Evolutionary conservation across 2,329 filamentous ascomycete genomes (phyloP).

Genomic region (Boeremia exigua): DNA sequence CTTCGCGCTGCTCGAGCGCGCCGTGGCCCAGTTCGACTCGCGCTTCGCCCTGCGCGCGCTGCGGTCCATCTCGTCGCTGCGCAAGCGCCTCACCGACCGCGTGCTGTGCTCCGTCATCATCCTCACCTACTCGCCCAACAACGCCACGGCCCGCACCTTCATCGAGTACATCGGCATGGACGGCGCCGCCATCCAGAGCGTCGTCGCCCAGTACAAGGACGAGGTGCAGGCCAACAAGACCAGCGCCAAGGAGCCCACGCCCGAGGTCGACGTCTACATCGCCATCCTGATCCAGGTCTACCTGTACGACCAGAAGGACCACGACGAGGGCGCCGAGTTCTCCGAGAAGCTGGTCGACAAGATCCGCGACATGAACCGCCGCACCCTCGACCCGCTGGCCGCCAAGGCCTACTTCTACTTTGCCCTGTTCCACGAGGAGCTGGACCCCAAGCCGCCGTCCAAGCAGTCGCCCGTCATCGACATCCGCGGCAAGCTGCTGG

Average conservation of each 20-base stretch:
- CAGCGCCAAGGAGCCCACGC: slow-evolving; percentile 75
- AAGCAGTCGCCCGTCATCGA: slow-evolving; percentile 85
- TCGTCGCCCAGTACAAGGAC: slow-evolving; percentile 65
- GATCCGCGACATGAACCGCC: slow-evolving; percentile 87
- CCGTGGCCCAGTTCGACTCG: slow-evolving; percentile 90
- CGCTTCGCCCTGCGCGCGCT: slow-evolving; percentile 94
- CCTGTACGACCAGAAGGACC: slow-evolving; percentile 84
- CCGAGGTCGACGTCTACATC: slow-evolving; percentile 88
- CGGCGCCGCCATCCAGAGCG: slow-evolving; percentile 66
- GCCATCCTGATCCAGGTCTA: slow-evolving; percentile 83
- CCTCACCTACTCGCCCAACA: slow-evolving; percentile 76
- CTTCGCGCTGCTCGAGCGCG: slow-evolving; percentile 88
- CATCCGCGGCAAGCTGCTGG: slow-evolving; percentile 84
- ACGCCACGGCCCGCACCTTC: slow-evolving; percentile 71
- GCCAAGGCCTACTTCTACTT: slow-evolving; percentile 99
- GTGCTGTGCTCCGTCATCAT: slow-evolving; percentile 81
- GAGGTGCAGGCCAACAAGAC: slow-evolving; percentile 66
- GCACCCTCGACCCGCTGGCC: slow-evolving; percentile 90
- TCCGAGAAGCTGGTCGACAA: slow-evolving; percentile 83
- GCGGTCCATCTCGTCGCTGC: slow-evolving; percentile 92
- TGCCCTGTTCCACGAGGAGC: slow-evolving; percentile 91
- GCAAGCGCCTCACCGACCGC: slow-evolving; percentile 85
- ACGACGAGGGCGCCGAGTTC: slow-evolving; percentile 80
- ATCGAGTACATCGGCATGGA: slow-evolving; percentile 73
- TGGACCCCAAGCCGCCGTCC: slow-evolving; percentile 85